Percentiles rank a stretch among this genome's conserved stretches.
Evolutionary conservation across 257 asterid genomes (phyloP).

Genomic region (Solanum appendiculatum): DNA sequence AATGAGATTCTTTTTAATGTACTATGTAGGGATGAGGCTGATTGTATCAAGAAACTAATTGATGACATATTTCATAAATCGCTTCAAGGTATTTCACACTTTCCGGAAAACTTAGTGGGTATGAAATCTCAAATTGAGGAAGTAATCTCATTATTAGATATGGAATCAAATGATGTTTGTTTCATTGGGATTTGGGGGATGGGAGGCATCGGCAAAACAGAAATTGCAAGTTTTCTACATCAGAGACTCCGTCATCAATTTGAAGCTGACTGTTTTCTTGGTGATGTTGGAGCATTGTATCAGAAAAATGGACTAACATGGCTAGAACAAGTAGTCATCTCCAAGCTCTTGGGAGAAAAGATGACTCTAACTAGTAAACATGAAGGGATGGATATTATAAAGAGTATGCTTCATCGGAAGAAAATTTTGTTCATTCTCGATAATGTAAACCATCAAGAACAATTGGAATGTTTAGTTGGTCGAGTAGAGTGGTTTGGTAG

Average conservation of each 20-base stretch:
- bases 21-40: not conserved
- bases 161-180: not conserved
- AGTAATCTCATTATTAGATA: not conserved
- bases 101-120: not conserved
- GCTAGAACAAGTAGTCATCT: not conserved
- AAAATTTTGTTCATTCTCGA: conserved; percentile 1
- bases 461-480: not conserved
- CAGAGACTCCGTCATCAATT: not conserved
- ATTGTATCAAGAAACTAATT: not conserved
- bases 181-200: not conserved
- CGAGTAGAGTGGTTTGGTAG: not conserved
- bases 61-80: not conserved
- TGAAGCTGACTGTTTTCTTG: not conserved
- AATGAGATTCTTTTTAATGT: not conserved
- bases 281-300: not conserved
- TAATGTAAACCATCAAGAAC: not conserved
- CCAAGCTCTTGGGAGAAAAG: not conserved
- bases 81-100: not conserved
- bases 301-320: not conserved
- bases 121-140: not conserved
- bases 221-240: not conserved
- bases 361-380: not conserved
- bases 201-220: not conserved
- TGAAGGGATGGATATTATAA: not conserved
- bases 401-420: not conserved